Conservation (phyloP, 2,329 filamentous ascomycete genomes). For the Ascocoryne sarcoides region DNA sequence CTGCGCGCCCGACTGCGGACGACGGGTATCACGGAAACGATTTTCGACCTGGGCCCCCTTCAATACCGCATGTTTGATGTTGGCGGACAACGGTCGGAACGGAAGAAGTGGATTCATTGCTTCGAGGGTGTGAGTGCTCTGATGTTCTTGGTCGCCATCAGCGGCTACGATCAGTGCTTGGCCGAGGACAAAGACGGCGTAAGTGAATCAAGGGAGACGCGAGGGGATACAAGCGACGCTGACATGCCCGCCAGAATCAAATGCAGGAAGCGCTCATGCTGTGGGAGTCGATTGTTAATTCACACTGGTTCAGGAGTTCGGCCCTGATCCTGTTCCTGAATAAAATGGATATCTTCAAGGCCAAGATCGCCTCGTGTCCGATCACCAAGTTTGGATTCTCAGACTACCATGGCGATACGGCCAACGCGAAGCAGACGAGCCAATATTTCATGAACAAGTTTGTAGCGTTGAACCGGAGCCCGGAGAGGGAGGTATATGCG, state of each 20-base stretch:
- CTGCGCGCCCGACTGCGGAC: constrained; percentile 83
- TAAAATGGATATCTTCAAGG: constrained; percentile 79
- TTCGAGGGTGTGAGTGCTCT: constrained; percentile 79
- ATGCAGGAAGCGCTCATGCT: constrained; percentile 86
- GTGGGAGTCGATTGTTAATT: constrained; percentile 79
- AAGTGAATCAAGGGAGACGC: constrained; percentile 33
- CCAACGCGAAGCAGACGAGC: constrained; percentile 65
- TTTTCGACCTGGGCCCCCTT: constrained; percentile 84
- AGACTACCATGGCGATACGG: constrained; percentile 64
- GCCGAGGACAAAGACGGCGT: constrained; percentile 96
- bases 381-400: constrained; percentile 68
- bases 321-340: constrained; percentile 79
- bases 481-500: constrained; percentile 47
- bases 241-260: constrained; percentile 55
- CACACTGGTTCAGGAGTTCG: constrained; percentile 76
- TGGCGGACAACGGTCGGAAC: constrained; percentile 64
- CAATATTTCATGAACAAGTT: constrained; percentile 81
- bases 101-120: constrained; percentile 74
- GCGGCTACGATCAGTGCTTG: constrained; percentile 91
- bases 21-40: constrained; percentile 90
- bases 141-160: constrained; percentile 89
- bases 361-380: constrained; percentile 62
- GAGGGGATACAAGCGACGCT: not conserved
- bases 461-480: constrained; percentile 60
- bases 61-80: constrained; percentile 90